Percentiles rank a stretch among this genome's conserved stretches.
Conservation (phyloP, 225 moss, liverwort and hornwort species). For the Climacium dendroides region DNA sequence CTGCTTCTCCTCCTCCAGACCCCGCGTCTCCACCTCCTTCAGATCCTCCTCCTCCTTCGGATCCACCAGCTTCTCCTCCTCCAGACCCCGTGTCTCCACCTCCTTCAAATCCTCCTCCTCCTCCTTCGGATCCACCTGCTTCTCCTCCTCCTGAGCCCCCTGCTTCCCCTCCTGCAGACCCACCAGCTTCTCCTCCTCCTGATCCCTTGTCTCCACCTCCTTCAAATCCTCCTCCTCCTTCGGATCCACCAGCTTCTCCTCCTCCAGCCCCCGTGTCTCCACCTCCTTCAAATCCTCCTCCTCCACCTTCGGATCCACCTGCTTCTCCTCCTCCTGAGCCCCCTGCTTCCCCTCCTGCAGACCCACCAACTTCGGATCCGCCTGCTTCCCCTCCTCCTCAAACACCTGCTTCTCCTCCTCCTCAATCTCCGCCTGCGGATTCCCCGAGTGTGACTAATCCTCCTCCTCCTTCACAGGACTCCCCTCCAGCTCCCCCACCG, state of each 20-base stretch:
- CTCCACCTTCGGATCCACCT: background rate
- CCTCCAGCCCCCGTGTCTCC: background rate
- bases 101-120: background rate
- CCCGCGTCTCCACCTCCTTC: background rate
- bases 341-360: no score
- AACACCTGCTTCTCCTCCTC: background rate
- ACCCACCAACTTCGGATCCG: no score
- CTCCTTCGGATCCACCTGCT: background rate
- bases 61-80: background rate
- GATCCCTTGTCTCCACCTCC: background rate
- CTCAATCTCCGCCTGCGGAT: background rate
- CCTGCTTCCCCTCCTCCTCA: background rate
- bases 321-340: background rate
- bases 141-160: background rate
- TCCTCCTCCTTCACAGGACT: background rate
- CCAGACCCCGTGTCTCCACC: background rate
- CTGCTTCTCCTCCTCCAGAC: background rate
- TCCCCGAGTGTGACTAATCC: background rate
- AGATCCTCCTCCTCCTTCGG: background rate
- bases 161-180: background rate
- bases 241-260: background rate
- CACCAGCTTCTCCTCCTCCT: background rate
- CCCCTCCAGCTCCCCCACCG: background rate
- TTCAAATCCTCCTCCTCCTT: background rate
- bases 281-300: background rate